Evolutionary conservation across 2,329 filamentous ascomycete species (phyloP), one percentile per base, ranked within the genome.

Genomic region (Fusarium phyllophilum): DNA sequence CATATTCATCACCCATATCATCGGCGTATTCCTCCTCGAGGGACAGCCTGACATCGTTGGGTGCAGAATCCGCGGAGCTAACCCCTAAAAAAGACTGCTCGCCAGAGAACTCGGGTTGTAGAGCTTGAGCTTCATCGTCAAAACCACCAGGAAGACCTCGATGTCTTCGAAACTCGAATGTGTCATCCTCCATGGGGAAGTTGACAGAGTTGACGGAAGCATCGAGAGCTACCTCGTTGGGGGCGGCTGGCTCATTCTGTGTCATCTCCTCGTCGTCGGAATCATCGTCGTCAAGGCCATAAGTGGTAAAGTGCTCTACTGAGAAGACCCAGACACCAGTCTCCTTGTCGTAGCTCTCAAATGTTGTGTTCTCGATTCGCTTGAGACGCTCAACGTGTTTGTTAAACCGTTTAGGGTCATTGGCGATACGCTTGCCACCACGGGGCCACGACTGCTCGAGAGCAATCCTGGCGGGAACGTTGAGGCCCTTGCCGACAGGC

Each of bases 271-370:
- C 90, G 13, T 86, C 86, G 52, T 92, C 87, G 13, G 89, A 90
- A 57, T 93, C 92, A 34, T 94, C 93, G 59, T 91, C 89, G 45
- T 93, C 94, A 73, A 98, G 87, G 45, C 93, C 95, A 80, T 99
- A 99, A 3, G 95, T 97, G 3, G 96, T 98, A 82, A 97, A 99
- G 82, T 99, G 96, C 78, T 96, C 91, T n/a, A 99, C 96, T 15
- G 87, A 91, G 85, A 99, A 99, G 20, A 90, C 89, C 97, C 97
- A 99, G 52, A 93, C 89, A 59, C 96, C 96, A 59, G 91, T 95
- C 4, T 94, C 87, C 65, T 87, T 86, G 73, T 97, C 89, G 82
- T 98, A 99, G 77, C 88, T 87, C 77, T 95, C 87, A 78, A 97
- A 98, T 8, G 90, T 90, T 1, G 96, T 98, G 80, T 94, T 92